Evolutionary conservation across 805 yeast species (phyloP), one percentile per base, ranked within the genome.

Genomic region (Saccharomycopsis sp.): DNA sequence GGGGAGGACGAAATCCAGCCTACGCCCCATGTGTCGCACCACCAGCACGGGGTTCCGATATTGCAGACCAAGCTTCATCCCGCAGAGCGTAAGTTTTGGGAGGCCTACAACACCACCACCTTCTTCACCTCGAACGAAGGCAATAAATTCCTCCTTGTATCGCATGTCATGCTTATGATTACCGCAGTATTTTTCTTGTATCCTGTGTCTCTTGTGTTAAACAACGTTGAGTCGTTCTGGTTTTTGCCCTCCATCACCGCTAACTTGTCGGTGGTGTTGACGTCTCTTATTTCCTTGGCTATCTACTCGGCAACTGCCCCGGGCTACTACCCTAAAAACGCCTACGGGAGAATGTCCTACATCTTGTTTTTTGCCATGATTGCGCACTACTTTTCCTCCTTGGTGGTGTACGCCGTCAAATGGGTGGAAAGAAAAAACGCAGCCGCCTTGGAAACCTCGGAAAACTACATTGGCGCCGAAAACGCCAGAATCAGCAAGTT

Each of bases 31-130:
- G 80, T 75, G 56, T 65, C 62, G 3, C 67, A 63, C 34, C 77
- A 82, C 66, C 67, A 70, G 53, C 96, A 89, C 66, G 96, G 96
- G 0, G 66, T 80, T 62, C 91, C 96, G 1, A 88, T 91, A 50
- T 74, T 91, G 51, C 68, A 78, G 59, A 85, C 87, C 1, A 66
- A 80, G 18, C 76, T 91, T 53, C 77, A 83, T 16, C 85, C 91
- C 0, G 87, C 83, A 51, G 97, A 91, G 69, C 73, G 82, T 57
- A 68, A 77, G 24, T 91, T 79, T 70, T 91, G 97, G 97, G 83
- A 82, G 53, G 68, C 71, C 24, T 91, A 91, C 71, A 83, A 87
- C 66, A 82, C 95, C 14, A 85, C 92, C 1, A 84, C 89, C 2
- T 91, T 78, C 68, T 83, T 89, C 71, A 83, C 80, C 5, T 66